Base-by-base conservation (phyloP, 202 grass and related monocot species). In the Schoenoplectus triqueter region DNA sequence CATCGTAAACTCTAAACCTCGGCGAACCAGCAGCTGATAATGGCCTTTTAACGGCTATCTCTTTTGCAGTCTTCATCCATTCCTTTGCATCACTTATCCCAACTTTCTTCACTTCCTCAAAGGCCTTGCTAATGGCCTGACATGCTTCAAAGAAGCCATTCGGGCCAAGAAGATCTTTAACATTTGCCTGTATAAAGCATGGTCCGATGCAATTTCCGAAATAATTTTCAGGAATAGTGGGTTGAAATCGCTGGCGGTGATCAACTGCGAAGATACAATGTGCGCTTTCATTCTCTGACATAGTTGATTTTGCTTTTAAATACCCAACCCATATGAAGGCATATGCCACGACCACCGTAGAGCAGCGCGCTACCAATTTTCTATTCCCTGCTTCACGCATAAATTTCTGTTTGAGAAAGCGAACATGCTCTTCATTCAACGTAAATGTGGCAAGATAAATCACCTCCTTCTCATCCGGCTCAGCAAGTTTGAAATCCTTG, bases 151-250 rank as follows among this genome's bases (percentile, higher is more conserved):
- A 68, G 7, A 89, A 22, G 0, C 84, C 84, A 9, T 44, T 62
- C 3, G 45, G 48, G 13, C 80, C 81, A 48, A 46, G 50, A 15
- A 89, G 48, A 44, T 89, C 67, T 10, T 42, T 21, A 4, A 4
- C n/a, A 4, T 63, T 46, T 4, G 75, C 66, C 51, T 77, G n/a
- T 1, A 54, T 55, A 22, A 87, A 11, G 68, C 80, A 81, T 2
- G 85, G 69, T 5, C 84, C 81, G 5, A 92, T 21, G 42, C 87
- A 92, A 73, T 89, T 92, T 14, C 90, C 90, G 3, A 93, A 84
- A 55, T 93, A 93, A 31, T 50, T 66, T 6, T 82, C 62, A 0
- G 91, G 84, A 45, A 84, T 2, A 0, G 91, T 22, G 3, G 84
- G 80, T 18, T 22, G 4, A 68, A 86, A 13, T 41, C 87, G 18